Conservation (phyloP, 2,329 filamentous ascomycete species). For the Epichloe baconii region DNA sequence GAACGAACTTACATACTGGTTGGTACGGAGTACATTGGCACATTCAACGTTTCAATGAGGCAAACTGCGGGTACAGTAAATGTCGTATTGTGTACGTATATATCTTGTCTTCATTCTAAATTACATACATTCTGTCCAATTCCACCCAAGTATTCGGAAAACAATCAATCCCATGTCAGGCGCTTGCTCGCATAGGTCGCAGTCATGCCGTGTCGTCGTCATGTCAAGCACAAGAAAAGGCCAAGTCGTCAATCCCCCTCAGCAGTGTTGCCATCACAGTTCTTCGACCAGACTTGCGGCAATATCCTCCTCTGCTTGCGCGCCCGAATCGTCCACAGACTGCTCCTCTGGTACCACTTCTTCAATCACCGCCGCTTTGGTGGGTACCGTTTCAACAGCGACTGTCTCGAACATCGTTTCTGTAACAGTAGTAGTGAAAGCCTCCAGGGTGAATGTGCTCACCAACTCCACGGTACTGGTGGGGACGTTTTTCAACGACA, state of each 20-base stretch:
- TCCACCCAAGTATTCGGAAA: neutral
- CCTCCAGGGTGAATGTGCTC: constrained; percentile 11
- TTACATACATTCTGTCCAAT: neutral
- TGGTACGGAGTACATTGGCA: neutral
- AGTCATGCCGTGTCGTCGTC: neutral
- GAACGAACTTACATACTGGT: neutral
- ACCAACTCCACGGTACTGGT: constrained; percentile 4
- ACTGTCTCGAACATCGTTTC: constrained; percentile 14
- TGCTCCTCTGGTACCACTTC: neutral
- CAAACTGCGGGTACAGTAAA: neutral
- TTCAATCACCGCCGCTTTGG: constrained; percentile 4
- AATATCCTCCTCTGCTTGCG: neutral
- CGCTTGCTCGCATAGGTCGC: neutral
- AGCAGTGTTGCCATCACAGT: neutral
- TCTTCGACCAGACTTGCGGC: neutral
- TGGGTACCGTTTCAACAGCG: constrained; percentile 8
- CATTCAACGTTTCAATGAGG: too few species aligned
- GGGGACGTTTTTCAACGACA: neutral
- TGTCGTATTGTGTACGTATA: neutral
- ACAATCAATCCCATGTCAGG: neutral
- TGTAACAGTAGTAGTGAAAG: constrained; percentile 18
- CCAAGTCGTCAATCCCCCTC: neutral
- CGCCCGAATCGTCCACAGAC: too few species aligned
- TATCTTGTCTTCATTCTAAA: neutral
- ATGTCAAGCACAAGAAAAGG: neutral